Evolutionary conservation across 208 protist species (phyloP), one percentile per base, ranked within the genome.

Genomic region (Phytomonas francai): DNA sequence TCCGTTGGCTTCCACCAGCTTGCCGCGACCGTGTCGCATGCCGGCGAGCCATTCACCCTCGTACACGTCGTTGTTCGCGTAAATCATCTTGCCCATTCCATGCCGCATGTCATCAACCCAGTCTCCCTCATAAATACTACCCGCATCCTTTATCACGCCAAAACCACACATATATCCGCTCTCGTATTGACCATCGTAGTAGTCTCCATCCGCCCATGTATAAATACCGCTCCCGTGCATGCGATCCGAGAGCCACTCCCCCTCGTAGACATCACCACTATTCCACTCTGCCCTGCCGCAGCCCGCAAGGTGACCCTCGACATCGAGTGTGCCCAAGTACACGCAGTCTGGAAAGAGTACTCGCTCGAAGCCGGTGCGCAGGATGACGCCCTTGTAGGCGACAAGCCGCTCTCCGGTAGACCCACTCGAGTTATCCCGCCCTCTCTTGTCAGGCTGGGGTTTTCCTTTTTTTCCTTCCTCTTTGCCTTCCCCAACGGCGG

Each of bases 101-200:
- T 93, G 78, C 0, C 88, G 84, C 81, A 85, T 82, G 73, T 95
- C 92, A 54, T 93, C 77, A 31, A 80, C 79, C 91, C 93, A 97
- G 16, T 92, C 77, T 8, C 93, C 93, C 2, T 74, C 70, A 73
- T 97, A 97, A 33, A 83, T 51, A 27, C 91, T 89, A 19, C 72
- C 89, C 27, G 64, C 63, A 73, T 95, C 94, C 65, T 81, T 83
- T 78, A 94, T 90, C 65, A 80, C 76, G 3, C 93, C 93, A 34
- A 72, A 80, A 60, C 91, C 92, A 71, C 85, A 69, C 72, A 93
- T 88, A 49, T 69, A 64, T 30, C 89, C 81, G 28, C 77, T 69
- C 22, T 77, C 79, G 67, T 91, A 93, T 54, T 83, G 70, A 30
- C 87, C 87, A 2, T 76, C 67, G 66, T 94, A 94, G 62, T 74